Evolutionary conservation across 1,139 yeast species (phyloP), one percentile per base, ranked within the genome.

Genomic region (Debaryomyces fabryi): DNA sequence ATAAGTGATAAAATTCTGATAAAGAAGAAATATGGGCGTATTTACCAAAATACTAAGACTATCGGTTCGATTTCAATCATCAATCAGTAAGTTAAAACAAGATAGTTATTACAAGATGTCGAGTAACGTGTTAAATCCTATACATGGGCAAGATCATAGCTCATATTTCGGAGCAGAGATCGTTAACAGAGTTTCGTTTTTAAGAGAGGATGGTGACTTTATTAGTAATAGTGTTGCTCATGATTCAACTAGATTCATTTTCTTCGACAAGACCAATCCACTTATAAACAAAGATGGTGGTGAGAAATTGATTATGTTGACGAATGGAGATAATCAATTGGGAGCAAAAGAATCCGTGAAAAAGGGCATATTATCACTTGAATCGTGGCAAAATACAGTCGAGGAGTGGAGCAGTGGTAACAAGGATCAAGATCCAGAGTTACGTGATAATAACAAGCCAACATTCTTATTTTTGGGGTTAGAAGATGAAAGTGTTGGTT

Each of bases 111-210:
- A 52, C 39, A 55, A 48, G 15, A 63, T 60, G 65, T 51, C 62
- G 13, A 52, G 58, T 33, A 49, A 49, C 36, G 46, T 42, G 8
- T 33, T 52, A 16, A 45, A 53, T 7, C 46, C 56, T 13, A 44
- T 62, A 2, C 50, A 55, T 20, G 68, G 66, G 18, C 60, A 65
- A 36, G 68, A 67, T 49, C 62, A 64, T 44, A 71, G 71, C 41
- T 67, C 71, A 53, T 74, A 72, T 57, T 76, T 68, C 52, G 84
- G 88, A 12, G 76, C 77, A 18, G 85, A 81, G 52, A 82, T 81
- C 6, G 71, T 92, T 47, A 91, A 92, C 67, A 71, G 97, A 53
- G 85, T 91, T 8, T 84, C 95, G 10, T 92, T 90, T 60, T 72
- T 91, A 42, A 73, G 97, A 47, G 85, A 82, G 29, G 87, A 90